Conservation (phyloP, 306 rosid species). For the Vigna hirtella region DNA sequence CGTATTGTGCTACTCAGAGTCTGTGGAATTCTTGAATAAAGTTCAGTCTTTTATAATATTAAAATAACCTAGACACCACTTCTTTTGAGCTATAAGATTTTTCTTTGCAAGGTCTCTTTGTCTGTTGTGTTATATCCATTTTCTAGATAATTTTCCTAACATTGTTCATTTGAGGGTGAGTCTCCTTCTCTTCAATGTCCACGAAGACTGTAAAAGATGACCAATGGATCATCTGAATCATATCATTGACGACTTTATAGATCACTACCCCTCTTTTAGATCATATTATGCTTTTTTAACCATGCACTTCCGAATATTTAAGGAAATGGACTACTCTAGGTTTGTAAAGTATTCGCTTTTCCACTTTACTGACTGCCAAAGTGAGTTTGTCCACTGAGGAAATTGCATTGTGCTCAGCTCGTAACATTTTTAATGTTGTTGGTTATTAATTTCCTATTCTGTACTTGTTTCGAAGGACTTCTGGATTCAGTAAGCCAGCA, state of each 20-base stretch:
- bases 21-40: slow-evolving; percentile 6
- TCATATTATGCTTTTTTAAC: neutral
- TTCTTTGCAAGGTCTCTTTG: slow-evolving; percentile 6
- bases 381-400: slow-evolving; percentile 28
- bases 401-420: slow-evolving; percentile 2
- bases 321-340: neutral
- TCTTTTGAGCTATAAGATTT: neutral
- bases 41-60: neutral
- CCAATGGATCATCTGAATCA: neutral
- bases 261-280: neutral
- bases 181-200: neutral
- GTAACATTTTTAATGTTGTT: neutral
- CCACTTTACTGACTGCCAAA: neutral
- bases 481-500: slow-evolving; percentile 70
- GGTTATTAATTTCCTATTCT: slow-evolving; percentile 28
- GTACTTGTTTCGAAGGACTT: slow-evolving; percentile 57
- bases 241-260: neutral
- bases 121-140: neutral
- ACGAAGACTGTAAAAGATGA: neutral
- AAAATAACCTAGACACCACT: neutral
- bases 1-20: neutral
- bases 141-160: neutral
- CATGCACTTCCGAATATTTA: neutral
- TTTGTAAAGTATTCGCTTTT: slow-evolving; percentile 20
- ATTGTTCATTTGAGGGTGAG: neutral